phyloP scores from a whole-genome alignment of 164 flowering plant genomes.

The Magnolia officinalis region DNA sequence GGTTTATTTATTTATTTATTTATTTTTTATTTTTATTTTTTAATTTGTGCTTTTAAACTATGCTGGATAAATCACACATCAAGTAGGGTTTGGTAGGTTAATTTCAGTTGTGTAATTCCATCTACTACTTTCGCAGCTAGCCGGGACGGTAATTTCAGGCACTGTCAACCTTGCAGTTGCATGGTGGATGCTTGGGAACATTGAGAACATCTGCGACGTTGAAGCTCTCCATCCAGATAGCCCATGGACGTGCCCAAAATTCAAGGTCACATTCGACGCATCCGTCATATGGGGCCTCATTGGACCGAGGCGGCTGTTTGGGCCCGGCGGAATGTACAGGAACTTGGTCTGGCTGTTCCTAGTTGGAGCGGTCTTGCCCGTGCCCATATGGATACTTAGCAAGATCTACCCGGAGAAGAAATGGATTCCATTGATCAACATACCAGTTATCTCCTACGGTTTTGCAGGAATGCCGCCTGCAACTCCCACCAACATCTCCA shows the following conservation, averaged over 20 bases:
- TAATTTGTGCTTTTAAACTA: too few relatives aligned
- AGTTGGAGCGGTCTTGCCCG: conserved; percentile 78
- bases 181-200: conserved; percentile 94
- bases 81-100: too few relatives aligned
- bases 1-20: too few relatives aligned
- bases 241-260: conserved; percentile 98
- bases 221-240: conserved; percentile 71
- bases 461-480: conserved; percentile 98
- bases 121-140: conserved; percentile 44
- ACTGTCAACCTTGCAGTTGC: conserved; percentile 72
- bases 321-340: conserved; percentile 77
- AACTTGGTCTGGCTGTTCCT: conserved; percentile 93
- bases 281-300: conserved; percentile 97
- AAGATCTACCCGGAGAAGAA: conserved; percentile 79
- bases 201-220: conserved; percentile 75
- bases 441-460: conserved; percentile 85
- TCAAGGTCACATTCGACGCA: conserved; percentile 78
- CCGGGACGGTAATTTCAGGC: conserved; percentile 77
- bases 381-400: conserved; percentile 84
- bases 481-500: conserved; percentile 86
- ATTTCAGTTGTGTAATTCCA: too few relatives aligned
- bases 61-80: too few relatives aligned
- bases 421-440: conserved; percentile 85
- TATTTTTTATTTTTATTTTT: too few relatives aligned
- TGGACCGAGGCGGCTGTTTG: conserved; percentile 77